Base-by-base conservation (phyloP, 331 rosid species). In the Phaseolus coccineus region DNA sequence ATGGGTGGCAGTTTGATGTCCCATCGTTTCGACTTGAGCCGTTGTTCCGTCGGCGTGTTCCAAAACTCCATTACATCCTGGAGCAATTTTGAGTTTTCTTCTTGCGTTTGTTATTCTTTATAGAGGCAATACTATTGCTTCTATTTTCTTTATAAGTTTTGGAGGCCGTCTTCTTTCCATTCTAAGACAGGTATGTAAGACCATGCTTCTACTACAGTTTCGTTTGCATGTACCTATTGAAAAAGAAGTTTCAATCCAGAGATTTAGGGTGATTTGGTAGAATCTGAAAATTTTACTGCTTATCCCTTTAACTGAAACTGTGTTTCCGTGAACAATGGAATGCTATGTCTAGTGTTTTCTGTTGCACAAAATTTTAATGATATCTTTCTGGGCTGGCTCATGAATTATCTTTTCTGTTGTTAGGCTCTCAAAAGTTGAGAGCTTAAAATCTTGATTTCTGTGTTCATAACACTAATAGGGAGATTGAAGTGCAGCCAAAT, bases 21-120 rank as follows among this genome's bases (percentile, higher is more conserved):
- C 99, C 99, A 80, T 90, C 98, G 42, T 93, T 96, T 80, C 87
- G 98, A 82, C 97, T 96, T 6, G 99, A 96, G 75, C 97, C 99
- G n/a, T 77, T 96, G 92, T 91, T 96, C 69, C 97, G 95, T 46
- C 91, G 98, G 50, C 94, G 93, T 27, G 92, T 87, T 77, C 97
- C 99, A 4, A 96, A 88, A 78, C 92, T 93, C 77, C 98, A 96
- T 77, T 76, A 89, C 77, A 81, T 87, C 73, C 81, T 96, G 86
- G 98, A 96, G 87, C 92, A 89, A 52, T 69, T 86, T 73, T 86
- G 55, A 77, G 85, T 81, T 35, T 44, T 83, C 77, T 68, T 82
- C 64, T 77, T 51, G 62, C 14, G 67, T 72, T 71, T 77, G 69
- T 76, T 69, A 53, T 83, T 77, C 84, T 73, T 77, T 86, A 51